phyloP scores from a whole-genome alignment of 2,329 filamentous ascomycete genomes.

The Colletotrichum lini region DNA sequence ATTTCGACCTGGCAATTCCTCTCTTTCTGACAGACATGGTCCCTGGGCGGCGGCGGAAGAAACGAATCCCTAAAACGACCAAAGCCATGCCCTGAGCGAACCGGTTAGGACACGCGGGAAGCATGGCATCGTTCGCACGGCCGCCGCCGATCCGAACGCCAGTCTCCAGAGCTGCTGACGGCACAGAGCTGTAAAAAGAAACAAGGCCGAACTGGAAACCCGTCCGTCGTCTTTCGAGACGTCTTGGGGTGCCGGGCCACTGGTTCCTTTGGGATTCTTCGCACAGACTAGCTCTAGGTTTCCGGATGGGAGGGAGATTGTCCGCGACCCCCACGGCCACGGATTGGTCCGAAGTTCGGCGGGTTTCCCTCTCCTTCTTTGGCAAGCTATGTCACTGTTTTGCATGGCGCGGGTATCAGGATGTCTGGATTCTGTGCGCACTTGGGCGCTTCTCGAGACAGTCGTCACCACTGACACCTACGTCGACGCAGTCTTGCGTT shows the following conservation, averaged over 20 bases:
- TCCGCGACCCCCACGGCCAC: constrained; percentile 33
- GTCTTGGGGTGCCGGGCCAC: constrained; percentile 7
- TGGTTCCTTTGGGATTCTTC: background rate
- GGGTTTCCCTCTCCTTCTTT: background rate
- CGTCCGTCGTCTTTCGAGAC: background rate
- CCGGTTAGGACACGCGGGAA: background rate
- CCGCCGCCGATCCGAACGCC: background rate
- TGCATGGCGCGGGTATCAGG: constrained; percentile 35
- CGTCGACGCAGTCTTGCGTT: constrained; percentile 1
- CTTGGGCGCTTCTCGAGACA: constrained; percentile 16
- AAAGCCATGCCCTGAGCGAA: background rate
- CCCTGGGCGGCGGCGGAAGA: background rate
- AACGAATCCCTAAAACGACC: no score
- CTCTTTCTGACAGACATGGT: constrained; percentile 1
- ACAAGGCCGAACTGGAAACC: background rate
- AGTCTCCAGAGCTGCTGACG: background rate
- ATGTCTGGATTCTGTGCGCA: constrained; percentile 1
- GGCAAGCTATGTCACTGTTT: background rate
- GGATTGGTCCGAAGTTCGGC: constrained; percentile 37
- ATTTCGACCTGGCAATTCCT: constrained; percentile 1
- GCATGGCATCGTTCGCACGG: constrained; percentile 24
- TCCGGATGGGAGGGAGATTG: constrained; percentile 6
- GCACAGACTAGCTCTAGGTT: constrained; percentile 30
- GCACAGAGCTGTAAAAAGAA: constrained; percentile 1
- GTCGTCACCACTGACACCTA: constrained; percentile 26